phyloP scores from a whole-genome alignment of 2,329 filamentous ascomycete species.

The Calonectria henricotiae region DNA sequence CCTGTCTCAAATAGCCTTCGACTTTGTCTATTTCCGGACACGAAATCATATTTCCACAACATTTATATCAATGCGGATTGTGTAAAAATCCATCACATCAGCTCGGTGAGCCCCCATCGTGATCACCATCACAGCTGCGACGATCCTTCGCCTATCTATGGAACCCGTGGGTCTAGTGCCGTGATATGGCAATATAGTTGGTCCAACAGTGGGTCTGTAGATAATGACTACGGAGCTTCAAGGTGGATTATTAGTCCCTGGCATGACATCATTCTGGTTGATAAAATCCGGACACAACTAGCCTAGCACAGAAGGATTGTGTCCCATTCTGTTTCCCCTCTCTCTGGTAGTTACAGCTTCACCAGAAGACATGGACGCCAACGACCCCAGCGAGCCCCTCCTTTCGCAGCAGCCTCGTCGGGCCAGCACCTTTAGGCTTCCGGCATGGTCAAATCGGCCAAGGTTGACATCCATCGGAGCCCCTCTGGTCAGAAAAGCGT shows the following conservation, averaged over 20 bases:
- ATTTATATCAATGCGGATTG: not conserved
- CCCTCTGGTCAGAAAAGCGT: constrained; percentile 6
- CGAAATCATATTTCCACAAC: not conserved
- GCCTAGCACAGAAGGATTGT: not conserved
- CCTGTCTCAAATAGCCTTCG: not conserved
- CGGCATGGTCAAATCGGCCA: constrained; percentile 4
- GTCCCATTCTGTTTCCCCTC: not conserved
- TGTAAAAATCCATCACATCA: not conserved
- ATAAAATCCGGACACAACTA: not conserved
- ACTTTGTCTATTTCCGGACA: not conserved
- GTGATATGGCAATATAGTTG: constrained; percentile 25
- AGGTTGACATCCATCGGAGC: not conserved
- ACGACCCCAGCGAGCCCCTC: constrained; percentile 23
- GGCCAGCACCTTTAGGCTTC: constrained; percentile 6
- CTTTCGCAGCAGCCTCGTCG: constrained; percentile 17
- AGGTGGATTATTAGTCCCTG: constrained; percentile 10
- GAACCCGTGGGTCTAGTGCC: constrained; percentile 24
- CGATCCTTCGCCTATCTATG: constrained; percentile 22
- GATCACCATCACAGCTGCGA: constrained; percentile 2
- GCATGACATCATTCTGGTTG: constrained; percentile 13
- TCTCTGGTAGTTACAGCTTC: not conserved
- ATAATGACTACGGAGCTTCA: constrained; percentile 17
- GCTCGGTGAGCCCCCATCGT: not conserved
- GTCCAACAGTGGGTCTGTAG: constrained; percentile 6
- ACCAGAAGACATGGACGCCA: constrained; percentile 6